Percentiles rank a stretch among this genome's conserved stretches.
phyloP scores from a whole-genome alignment of 345 rosid species.

The Ceriops zippeliana region DNA sequence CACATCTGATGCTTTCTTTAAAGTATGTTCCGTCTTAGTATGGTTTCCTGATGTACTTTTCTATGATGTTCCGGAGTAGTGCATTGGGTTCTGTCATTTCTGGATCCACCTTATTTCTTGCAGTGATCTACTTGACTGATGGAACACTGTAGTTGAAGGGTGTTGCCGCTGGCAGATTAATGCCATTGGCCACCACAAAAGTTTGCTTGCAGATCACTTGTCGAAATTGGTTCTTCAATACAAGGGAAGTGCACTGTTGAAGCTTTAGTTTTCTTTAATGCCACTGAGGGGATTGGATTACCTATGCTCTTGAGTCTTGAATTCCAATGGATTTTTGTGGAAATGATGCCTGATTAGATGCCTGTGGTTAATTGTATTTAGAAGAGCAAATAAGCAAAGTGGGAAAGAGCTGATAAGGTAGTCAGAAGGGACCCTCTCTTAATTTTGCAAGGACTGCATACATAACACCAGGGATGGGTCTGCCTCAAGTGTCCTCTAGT shows the following conservation, averaged over 20 bases:
- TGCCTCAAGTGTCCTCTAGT: constrained; percentile 26
- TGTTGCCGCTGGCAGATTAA: background rate
- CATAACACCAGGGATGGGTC: constrained; percentile 10
- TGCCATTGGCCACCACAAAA: background rate
- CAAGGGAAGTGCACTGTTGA: background rate
- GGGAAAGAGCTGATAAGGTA: constrained; percentile 7
- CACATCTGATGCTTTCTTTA: background rate
- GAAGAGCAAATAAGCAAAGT: background rate
- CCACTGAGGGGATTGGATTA: background rate
- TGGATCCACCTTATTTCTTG: constrained; percentile 4
- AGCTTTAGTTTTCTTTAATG: background rate
- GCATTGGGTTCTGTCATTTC: constrained; percentile 10
- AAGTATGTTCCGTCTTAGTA: background rate
- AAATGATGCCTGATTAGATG: constrained; percentile 7
- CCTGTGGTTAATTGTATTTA: constrained; percentile 1
- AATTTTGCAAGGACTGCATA: constrained; percentile 11
- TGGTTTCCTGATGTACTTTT: constrained; percentile 13
- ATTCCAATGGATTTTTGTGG: background rate
- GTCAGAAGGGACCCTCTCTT: constrained; percentile 1
- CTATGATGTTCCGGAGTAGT: constrained; percentile 22
- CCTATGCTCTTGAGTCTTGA: background rate
- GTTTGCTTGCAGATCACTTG: background rate
- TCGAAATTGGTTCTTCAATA: background rate
- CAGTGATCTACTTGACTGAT: background rate
- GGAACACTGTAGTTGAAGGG: constrained; percentile 2